A percentile compares a stretch with the other conserved stretches of the same genome.
Evolutionary conservation across 371 early-diverging fungal genomes (phyloP).

Genomic region (Lichtheimia ornata): DNA sequence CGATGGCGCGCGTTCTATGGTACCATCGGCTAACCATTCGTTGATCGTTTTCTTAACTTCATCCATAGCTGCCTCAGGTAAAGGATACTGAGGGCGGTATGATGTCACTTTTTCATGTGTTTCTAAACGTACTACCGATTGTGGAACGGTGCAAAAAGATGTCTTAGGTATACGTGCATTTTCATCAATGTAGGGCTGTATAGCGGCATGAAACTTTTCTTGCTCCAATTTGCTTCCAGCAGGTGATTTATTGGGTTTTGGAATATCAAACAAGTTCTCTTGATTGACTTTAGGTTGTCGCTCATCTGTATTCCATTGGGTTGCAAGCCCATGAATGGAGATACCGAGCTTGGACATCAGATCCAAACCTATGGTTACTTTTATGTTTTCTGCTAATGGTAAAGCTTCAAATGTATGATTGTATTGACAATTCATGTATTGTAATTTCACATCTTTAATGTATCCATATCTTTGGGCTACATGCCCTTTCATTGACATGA

Average conservation of each 20-base stretch:
- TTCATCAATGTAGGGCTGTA: constrained; percentile 3
- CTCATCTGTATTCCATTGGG: background rate
- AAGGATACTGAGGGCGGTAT: constrained; percentile 15
- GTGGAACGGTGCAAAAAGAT: constrained; percentile 19
- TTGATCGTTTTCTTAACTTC: constrained; percentile 5
- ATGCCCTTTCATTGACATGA: background rate
- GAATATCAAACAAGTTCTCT: background rate
- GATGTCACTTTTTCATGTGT: constrained; percentile 7
- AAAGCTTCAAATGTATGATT: background rate
- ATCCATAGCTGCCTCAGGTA: constrained; percentile 3
- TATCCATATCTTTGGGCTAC: background rate
- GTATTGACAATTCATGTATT: background rate
- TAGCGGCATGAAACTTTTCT: background rate
- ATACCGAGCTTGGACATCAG: background rate
- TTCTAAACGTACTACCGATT: constrained; percentile 12
- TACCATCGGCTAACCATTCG: constrained; percentile 9
- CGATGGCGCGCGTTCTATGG: background rate
- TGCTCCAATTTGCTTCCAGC: background rate
- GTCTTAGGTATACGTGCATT: constrained; percentile 12
- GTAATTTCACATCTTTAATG: background rate
- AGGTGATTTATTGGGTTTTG: background rate
- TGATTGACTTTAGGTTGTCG: background rate
- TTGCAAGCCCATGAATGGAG: background rate
- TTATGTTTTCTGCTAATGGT: background rate
- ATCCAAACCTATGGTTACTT: background rate